These are phyloP conservation scores for Verticillium dahliae DNA, from an alignment of 2,329 filamentous ascomycete genomes.

Conservation along the genomic window DNA sequence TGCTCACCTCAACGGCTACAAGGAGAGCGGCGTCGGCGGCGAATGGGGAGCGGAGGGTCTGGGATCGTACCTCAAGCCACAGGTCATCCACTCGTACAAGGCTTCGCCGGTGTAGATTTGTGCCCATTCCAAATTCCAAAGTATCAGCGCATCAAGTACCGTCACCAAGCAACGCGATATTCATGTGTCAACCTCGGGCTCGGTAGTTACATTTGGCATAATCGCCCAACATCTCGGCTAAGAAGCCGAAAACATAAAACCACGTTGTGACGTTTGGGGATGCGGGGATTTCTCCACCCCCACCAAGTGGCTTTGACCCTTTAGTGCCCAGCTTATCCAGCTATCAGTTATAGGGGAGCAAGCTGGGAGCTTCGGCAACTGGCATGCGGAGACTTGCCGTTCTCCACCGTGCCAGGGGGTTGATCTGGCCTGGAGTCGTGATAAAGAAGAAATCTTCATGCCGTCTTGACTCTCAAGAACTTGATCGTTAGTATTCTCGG, in stretches of 20 bases:
- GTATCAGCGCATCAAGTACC: too few species aligned
- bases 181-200: too few species aligned
- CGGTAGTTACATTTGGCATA: not conserved
- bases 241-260: not conserved
- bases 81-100: not conserved
- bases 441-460: not conserved
- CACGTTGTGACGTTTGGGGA: not conserved
- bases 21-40: slow-evolving; percentile 42
- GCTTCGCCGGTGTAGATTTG: not conserved
- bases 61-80: not conserved
- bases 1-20: slow-evolving; percentile 42
- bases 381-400: not conserved
- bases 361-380: not conserved
- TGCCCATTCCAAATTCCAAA: too few species aligned
- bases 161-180: too few species aligned
- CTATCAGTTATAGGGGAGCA: not conserved
- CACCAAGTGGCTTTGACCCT: not conserved
- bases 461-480: not conserved
- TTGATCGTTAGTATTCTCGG: too few species aligned
- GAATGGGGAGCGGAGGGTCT: slow-evolving; percentile 12
- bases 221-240: not conserved
- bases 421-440: not conserved
- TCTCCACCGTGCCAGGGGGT: not conserved
- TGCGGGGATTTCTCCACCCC: not conserved
- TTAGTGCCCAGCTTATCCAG: not conserved